These are phyloP conservation scores for Epichloe hybrida DNA, from an alignment of 2,329 filamentous ascomycete species.

Conservation along the genomic window DNA sequence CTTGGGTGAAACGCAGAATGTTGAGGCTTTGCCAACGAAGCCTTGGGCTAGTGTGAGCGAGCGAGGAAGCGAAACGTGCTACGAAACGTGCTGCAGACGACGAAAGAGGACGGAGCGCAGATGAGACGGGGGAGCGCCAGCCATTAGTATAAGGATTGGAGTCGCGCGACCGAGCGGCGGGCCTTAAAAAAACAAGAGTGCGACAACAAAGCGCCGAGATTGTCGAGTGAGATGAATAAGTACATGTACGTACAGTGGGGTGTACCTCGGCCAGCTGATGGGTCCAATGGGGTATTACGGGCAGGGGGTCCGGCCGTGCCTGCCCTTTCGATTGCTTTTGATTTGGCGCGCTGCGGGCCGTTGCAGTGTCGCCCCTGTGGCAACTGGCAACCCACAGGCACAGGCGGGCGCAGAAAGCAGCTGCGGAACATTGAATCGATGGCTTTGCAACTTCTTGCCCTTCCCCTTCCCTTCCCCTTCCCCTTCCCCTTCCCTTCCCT, in stretches of 20 bases:
- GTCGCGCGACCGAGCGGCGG: not conserved
- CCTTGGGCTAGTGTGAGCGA: constrained; percentile 13
- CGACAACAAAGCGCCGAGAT: not conserved
- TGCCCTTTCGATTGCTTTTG: not conserved
- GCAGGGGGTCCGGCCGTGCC: not conserved
- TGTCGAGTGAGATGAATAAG: not conserved
- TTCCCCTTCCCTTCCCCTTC: too few species aligned
- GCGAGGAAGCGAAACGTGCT: constrained; percentile 10
- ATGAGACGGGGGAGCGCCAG: not conserved
- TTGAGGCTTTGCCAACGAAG: constrained; percentile 46
- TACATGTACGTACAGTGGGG: too few species aligned
- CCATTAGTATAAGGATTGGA: not conserved
- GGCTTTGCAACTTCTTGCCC: too few species aligned
- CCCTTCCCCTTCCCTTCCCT: too few species aligned
- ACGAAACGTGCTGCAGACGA: constrained; percentile 10
- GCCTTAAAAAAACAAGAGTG: not conserved
- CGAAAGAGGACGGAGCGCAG: constrained; percentile 4
- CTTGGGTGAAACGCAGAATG: constrained; percentile 11
- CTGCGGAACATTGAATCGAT: too few species aligned
- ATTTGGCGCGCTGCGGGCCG: not conserved
- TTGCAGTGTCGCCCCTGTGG: too few species aligned
- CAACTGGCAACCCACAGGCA: too few species aligned
- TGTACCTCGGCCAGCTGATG: not conserved
- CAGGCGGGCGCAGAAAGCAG: too few species aligned
- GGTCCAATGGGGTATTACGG: not conserved